phyloP scores from a whole-genome alignment of 768 basidiomycete genomes.

The Candolleomyces efflorescens region DNA sequence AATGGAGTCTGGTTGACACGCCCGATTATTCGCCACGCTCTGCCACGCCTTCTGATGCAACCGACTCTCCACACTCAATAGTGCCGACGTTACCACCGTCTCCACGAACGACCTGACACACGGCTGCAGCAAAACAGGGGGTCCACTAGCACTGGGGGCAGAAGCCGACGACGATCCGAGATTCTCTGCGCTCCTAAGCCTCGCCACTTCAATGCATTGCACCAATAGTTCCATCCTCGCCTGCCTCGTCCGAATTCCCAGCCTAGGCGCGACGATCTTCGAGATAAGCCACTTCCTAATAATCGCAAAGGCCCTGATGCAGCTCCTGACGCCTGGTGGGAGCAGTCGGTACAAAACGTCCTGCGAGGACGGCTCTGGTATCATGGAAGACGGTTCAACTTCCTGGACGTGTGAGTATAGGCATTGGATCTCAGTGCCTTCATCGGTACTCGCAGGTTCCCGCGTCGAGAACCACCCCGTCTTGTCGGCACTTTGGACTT shows the following conservation, averaged over 20 bases:
- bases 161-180: slow-evolving; percentile 1
- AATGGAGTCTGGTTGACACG: slow-evolving; percentile 59
- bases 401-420: slow-evolving; percentile 73
- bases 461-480: slow-evolving; percentile 71
- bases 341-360: slow-evolving; percentile 71
- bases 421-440: slow-evolving; percentile 73
- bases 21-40: slow-evolving; percentile 59
- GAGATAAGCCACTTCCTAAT: slow-evolving; percentile 78
- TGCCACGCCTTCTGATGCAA: slow-evolving; percentile 77
- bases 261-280: slow-evolving; percentile 57
- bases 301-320: slow-evolving; percentile 70
- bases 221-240: slow-evolving; percentile 70
- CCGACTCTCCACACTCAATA: slow-evolving; percentile 78
- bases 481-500: slow-evolving; percentile 75
- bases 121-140: slow-evolving; percentile 48
- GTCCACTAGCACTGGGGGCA: slow-evolving; percentile 16
- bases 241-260: slow-evolving; percentile 63
- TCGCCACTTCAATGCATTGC: slow-evolving; percentile 69
- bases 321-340: slow-evolving; percentile 71
- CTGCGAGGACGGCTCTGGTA: slow-evolving; percentile 59
- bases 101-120: slow-evolving; percentile 80
- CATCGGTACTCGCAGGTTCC: slow-evolving; percentile 51
- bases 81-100: slow-evolving; percentile 67
- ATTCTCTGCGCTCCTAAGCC: slow-evolving; percentile 51
- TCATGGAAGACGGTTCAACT: slow-evolving; percentile 66